Evolutionary conservation across 208 protist genomes (phyloP).

Genomic region (Leishmania tropica): DNA sequence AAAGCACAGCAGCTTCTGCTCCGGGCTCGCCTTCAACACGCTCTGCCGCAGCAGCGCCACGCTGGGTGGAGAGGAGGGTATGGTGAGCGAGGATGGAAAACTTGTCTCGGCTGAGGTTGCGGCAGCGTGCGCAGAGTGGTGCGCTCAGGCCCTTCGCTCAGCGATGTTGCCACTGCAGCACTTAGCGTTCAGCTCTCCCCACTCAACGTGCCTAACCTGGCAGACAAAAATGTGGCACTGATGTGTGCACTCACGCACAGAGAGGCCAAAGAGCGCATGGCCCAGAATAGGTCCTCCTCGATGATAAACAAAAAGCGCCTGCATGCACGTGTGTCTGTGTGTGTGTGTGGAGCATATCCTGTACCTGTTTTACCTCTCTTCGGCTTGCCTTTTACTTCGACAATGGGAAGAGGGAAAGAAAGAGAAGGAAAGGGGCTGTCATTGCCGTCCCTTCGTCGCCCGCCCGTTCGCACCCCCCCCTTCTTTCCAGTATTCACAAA

Average conservation of each 20-base stretch:
- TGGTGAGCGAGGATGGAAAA: constrained; percentile 33
- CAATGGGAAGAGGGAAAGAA: not conserved
- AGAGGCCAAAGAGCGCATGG: not conserved
- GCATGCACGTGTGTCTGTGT: not conserved
- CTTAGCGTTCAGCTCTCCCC: constrained; percentile 8
- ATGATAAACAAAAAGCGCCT: not conserved
- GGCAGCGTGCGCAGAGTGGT: constrained; percentile 39
- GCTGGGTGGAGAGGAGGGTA: constrained; percentile 38
- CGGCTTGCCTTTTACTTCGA: not conserved
- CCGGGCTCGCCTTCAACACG: constrained; percentile 40
- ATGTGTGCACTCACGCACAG: not conserved
- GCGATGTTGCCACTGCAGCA: constrained; percentile 30
- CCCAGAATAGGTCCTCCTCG: not conserved
- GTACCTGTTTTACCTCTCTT: not conserved
- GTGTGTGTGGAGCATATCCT: not conserved
- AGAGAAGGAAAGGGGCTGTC: not conserved
- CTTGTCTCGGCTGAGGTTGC: constrained; percentile 37
- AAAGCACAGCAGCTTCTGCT: constrained; percentile 27
- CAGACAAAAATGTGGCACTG: constrained; percentile 22
- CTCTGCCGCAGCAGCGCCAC: constrained; percentile 36
- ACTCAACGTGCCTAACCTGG: not conserved
- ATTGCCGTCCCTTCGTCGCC: not conserved
- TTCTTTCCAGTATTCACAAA: too few species aligned
- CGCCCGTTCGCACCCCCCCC: too few species aligned
- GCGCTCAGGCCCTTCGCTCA: constrained; percentile 27